Evolutionary conservation across 2,329 filamentous ascomycete genomes (phyloP), one percentile per base, ranked within the genome.

Genomic region (Plectosphaerella cucumerina): DNA sequence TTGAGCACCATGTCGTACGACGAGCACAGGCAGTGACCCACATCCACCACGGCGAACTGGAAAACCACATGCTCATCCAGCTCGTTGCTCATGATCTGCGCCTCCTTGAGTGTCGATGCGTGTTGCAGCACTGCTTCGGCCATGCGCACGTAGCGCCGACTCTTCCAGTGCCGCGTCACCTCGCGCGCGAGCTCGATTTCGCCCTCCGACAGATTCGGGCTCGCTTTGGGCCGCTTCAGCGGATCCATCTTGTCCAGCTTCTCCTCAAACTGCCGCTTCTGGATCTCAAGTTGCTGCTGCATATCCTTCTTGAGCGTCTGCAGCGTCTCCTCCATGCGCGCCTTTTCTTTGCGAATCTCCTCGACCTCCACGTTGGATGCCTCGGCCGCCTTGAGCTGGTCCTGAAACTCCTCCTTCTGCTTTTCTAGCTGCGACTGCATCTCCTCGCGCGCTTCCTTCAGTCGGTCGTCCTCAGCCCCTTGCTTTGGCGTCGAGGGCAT

Each of bases 1-100:
- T 96, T 96, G 41, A 99, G 77, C 4, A 97, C 91, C 70, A 99
- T 87, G 67, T 99, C 94, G 69, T 99, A 99, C 1, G 92, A 96
- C 3, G 94, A 99, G 59, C 88, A 92, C 58, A 95, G 80, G 20
- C 85, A 85, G 62, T 99, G 92, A 2, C 94, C 94, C 56, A 87
- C 76, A 61, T 97, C 93, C 31, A 97, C 84, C 50, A 97, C 85
- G 12, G 90, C 87, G 65, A 97, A 99, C 67, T 99, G 94, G 66
- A 99, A 97, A 18, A 93, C 86, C 9, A 97, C 89, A 57, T 85
- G 85, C 66, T 97, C 94, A 59, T 94, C 89, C 73, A 99, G 88
- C 61, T 96, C 90, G 60, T 96, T 93, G 72, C 92, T 96, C 90
- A 99, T 94, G 54, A 99, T 86, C 64, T 99, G 94, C 2, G 94